Conservation (phyloP, 345 rosid species). For the Rhodamnia rubescens region DNA sequence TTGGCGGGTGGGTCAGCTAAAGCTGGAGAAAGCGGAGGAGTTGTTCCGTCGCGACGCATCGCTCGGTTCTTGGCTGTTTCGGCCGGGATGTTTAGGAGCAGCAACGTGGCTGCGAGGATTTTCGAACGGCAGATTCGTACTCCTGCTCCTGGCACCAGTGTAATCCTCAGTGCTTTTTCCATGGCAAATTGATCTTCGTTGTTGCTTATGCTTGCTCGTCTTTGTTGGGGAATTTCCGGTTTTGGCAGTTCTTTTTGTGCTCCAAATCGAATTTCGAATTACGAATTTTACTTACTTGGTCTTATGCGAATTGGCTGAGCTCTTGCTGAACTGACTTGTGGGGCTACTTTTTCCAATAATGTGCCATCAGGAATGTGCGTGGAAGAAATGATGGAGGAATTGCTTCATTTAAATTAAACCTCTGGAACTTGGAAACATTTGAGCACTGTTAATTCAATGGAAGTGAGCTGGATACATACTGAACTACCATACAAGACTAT, state of each 20-base stretch:
- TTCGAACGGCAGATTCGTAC: slow-evolving; percentile 73
- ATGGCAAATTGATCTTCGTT: background rate
- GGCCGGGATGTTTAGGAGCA: slow-evolving; percentile 43
- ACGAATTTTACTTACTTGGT: background rate
- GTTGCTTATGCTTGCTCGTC: background rate
- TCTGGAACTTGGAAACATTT: background rate
- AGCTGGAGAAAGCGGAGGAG: background rate
- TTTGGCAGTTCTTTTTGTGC: background rate
- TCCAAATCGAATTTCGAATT: background rate
- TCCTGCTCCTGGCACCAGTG: slow-evolving; percentile 68
- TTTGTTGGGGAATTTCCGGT: background rate
- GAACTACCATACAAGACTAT: background rate
- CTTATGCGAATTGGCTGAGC: background rate
- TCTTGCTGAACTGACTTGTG: background rate
- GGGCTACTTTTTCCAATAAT: background rate
- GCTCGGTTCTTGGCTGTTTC: background rate
- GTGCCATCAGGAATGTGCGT: background rate
- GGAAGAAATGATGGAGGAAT: background rate
- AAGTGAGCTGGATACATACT: background rate
- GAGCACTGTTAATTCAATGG: background rate
- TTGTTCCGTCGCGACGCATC: background rate
- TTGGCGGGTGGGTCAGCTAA: background rate
- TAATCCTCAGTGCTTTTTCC: slow-evolving; percentile 6
- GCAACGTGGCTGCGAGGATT: slow-evolving; percentile 68
- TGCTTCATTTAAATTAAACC: background rate